These are phyloP conservation scores for Lichtheimia ornata DNA, from an alignment of 371 early-diverging fungal species.

Conservation along the genomic window DNA sequence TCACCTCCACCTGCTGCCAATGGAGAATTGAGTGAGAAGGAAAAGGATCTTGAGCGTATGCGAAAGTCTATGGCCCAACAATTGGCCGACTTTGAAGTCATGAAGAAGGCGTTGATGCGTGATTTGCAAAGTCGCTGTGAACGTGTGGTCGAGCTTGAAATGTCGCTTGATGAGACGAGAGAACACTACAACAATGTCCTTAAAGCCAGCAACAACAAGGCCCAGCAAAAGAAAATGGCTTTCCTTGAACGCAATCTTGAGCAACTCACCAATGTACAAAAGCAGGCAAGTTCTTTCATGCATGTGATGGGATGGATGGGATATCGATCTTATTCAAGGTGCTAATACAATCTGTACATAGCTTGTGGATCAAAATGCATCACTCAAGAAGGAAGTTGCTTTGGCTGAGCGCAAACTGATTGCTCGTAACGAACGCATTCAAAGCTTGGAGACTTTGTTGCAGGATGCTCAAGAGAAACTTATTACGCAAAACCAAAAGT, in stretches of 20 bases:
- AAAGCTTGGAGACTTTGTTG: slow-evolving; percentile 82
- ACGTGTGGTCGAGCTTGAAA: slow-evolving; percentile 92
- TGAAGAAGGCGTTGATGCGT: slow-evolving; percentile 95
- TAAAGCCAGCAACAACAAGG: slow-evolving; percentile 78
- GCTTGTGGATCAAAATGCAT: slow-evolving; percentile 92
- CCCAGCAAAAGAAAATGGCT: slow-evolving; percentile 92
- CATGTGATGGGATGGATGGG: too few species aligned
- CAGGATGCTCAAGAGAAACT: slow-evolving; percentile 77
- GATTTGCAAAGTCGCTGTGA: slow-evolving; percentile 96
- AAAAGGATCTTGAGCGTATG: slow-evolving; percentile 84
- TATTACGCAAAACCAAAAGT: slow-evolving; percentile 82
- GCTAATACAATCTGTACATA: slow-evolving; percentile 18
- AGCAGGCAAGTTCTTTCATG: slow-evolving; percentile 57
- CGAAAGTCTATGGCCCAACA: slow-evolving; percentile 91
- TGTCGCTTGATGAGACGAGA: slow-evolving; percentile 89
- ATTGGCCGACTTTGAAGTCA: slow-evolving; percentile 90
- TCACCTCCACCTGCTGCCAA: slow-evolving; percentile 2
- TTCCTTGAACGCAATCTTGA: slow-evolving; percentile 94
- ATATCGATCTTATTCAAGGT: not conserved
- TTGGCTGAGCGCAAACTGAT: slow-evolving; percentile 88
- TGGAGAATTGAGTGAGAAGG: slow-evolving; percentile 50
- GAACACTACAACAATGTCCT: slow-evolving; percentile 87
- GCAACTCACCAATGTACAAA: slow-evolving; percentile 91
- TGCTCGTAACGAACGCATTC: slow-evolving; percentile 92
- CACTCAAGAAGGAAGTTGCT: slow-evolving; percentile 89